Conservation (phyloP, 2,329 filamentous ascomycete species). For the Monascus ruber region DNA sequence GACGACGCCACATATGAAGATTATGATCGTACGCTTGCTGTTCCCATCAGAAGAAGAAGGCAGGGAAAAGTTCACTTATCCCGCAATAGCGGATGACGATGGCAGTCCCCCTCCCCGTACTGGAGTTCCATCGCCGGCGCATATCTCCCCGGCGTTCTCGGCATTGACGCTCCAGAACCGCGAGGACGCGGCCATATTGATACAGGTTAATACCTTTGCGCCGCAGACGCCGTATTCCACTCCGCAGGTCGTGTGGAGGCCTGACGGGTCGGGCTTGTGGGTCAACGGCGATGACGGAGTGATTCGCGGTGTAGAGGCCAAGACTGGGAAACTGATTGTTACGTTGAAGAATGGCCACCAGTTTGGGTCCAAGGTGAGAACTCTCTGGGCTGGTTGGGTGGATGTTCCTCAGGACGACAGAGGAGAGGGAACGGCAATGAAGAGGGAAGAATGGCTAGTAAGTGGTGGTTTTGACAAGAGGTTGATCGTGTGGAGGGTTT, state of each 20-base stretch:
- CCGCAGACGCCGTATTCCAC: slow-evolving; percentile 56
- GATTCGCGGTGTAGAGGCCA: slow-evolving; percentile 48
- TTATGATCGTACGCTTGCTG: slow-evolving; percentile 48
- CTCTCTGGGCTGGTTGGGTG: slow-evolving; percentile 44
- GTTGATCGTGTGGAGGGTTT: slow-evolving; percentile 45
- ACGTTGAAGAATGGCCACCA: slow-evolving; percentile 43
- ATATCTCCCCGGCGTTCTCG: slow-evolving; percentile 42
- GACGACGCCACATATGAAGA: slow-evolving; percentile 50
- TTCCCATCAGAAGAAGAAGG: slow-evolving; percentile 30
- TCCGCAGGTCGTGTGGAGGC: slow-evolving; percentile 50
- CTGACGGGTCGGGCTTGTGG: slow-evolving; percentile 50
- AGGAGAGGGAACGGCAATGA: slow-evolving; percentile 8
- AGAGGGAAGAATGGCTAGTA: slow-evolving; percentile 42
- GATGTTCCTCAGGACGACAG: slow-evolving; percentile 6
- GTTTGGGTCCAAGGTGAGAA: slow-evolving; percentile 46
- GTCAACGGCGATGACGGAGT: slow-evolving; percentile 55
- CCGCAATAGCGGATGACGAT: background rate
- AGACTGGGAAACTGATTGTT: slow-evolving; percentile 45
- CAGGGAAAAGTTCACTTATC: slow-evolving; percentile 5
- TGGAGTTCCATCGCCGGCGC: slow-evolving; percentile 23
- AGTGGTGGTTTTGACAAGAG: slow-evolving; percentile 55
- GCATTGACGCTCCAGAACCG: slow-evolving; percentile 42
- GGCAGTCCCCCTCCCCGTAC: background rate
- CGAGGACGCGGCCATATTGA: slow-evolving; percentile 48
- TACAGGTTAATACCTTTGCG: slow-evolving; percentile 49